Base-by-base conservation (phyloP, 1,284 basidiomycete genomes). In the Ceratobasidium sp. region DNA sequence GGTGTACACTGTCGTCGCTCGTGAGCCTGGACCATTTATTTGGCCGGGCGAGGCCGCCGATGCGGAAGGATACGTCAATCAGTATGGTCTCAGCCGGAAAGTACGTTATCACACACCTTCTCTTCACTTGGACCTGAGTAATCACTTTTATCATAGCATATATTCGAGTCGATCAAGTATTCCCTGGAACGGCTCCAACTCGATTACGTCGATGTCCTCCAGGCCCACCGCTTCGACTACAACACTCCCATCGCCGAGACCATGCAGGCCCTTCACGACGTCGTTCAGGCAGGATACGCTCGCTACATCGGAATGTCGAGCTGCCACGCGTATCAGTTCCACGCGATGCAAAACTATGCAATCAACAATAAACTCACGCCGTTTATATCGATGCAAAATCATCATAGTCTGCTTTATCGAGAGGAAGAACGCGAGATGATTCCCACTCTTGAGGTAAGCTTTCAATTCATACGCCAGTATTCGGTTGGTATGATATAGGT, bases 251-350 rank as follows among this genome's bases (percentile, higher is more conserved):
- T 81, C 64, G 77, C 78, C 64, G 77, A 78, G 74, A 79, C 77
- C 0, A 82, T 83, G 82, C 77, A 80, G 65, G 82, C 82, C 10
- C 74, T 83, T 1, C 78, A 82, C 72, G 80, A 82, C 67, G 76
- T 82, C 27, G 79, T 80, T 49, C 73, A 80, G 72, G 70, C 72
- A 0, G 81, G 81, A 35, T 76, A 76, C 54, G 81, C 77, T 12
- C 73, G 80, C 27, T 82, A 83, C 76, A 78, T 83, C 57, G 82
- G 82, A 70, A 80, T 80, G 80, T 74, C 71, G 47, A 67, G 52
- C 3, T 64, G 53, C 20, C 49, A 62, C 31, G 69, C 57, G 15
- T 69, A 35, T 20, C 67, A 58, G 43, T 71, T 82, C 75, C 75
- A 77, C 45, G 71, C 54, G 49, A 69, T 69, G 68, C 70, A 71